Evolutionary conservation across 495 filamentous ascomycete genomes (phyloP).

Genomic region (Penicillium mononematosum): DNA sequence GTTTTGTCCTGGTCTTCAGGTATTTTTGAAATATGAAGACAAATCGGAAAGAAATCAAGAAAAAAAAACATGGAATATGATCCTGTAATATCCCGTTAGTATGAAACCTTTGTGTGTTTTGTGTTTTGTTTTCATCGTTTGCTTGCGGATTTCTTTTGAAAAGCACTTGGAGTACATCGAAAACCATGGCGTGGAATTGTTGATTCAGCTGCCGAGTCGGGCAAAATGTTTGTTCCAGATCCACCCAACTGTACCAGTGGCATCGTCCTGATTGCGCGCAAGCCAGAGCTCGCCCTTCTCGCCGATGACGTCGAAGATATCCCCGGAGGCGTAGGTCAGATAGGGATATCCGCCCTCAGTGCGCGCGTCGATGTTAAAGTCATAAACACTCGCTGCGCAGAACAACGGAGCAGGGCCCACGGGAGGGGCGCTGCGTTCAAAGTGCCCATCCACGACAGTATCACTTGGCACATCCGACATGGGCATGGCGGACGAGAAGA

Average conservation of each 20-base stretch:
- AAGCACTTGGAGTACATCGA: background rate
- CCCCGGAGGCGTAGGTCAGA: conserved; percentile 88
- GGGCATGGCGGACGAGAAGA: conserved; percentile 85
- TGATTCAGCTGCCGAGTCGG: background rate
- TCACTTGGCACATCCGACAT: conserved; percentile 61
- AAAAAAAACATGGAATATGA: background rate
- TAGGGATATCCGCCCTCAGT: conserved; percentile 95
- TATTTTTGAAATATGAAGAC: conserved; percentile 12
- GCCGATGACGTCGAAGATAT: conserved; percentile 88
- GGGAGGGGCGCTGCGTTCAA: conserved; percentile 22
- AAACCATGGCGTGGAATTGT: background rate
- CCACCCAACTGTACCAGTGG: conserved; percentile 77
- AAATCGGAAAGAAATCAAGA: conserved; percentile 1
- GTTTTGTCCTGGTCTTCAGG: background rate
- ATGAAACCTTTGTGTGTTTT: background rate
- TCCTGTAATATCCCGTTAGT: conserved; percentile 2
- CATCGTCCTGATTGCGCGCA: conserved; percentile 93
- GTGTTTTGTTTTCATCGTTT: background rate
- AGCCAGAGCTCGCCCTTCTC: conserved; percentile 98
- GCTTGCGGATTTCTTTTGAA: background rate
- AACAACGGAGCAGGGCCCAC: conserved; percentile 64
- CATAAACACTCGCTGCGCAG: conserved; percentile 88
- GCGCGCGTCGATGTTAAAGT: conserved; percentile 94
- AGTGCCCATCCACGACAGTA: conserved; percentile 18
- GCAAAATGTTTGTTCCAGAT: conserved; percentile 96